Conservation (phyloP, 2,329 filamentous ascomycete genomes). For the Epichloe glyceriae region DNA sequence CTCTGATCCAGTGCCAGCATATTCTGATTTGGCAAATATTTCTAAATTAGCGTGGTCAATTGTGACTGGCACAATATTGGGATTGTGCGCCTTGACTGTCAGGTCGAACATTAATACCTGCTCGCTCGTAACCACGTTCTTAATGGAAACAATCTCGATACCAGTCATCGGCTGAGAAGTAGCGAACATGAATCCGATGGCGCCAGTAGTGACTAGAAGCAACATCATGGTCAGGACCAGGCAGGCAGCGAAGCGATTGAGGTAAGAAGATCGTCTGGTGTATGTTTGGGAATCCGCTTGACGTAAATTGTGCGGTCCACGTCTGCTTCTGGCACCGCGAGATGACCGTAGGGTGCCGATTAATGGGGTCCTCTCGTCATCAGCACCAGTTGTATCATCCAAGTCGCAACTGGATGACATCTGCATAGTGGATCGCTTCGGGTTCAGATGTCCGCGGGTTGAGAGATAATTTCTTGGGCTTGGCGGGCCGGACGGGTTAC, state of each 20-base stretch:
- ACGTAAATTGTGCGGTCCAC: conserved; percentile 42
- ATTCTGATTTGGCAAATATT: conserved; percentile 87
- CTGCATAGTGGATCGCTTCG: conserved; percentile 42
- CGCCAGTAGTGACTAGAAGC: conserved; percentile 68
- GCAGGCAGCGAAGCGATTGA: conserved; percentile 72
- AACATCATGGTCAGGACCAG: conserved; percentile 73
- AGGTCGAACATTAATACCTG: conserved; percentile 93
- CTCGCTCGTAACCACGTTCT: conserved; percentile 84
- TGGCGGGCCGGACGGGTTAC: conserved; percentile 53
- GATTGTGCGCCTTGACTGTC: conserved; percentile 76
- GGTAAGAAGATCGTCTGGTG: conserved; percentile 47
- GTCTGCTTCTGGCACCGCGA: conserved; percentile 45
- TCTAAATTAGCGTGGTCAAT: conserved; percentile 81
- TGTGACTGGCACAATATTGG: conserved; percentile 80
- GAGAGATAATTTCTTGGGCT: conserved; percentile 49
- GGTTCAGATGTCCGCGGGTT: conserved; percentile 18
- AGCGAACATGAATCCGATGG: conserved; percentile 79
- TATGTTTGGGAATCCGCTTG: conserved; percentile 64
- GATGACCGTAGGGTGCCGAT: conserved; percentile 47
- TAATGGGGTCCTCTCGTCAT: conserved; percentile 80
- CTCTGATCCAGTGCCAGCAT: conserved; percentile 58
- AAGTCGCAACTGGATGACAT: conserved; percentile 59
- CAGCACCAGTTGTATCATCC: conserved; percentile 65
- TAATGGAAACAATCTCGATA: conserved; percentile 67
- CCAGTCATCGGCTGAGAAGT: conserved; percentile 77